Conservation (phyloP, 805 yeast species). For the Sugiyamaella mastotermitis region DNA sequence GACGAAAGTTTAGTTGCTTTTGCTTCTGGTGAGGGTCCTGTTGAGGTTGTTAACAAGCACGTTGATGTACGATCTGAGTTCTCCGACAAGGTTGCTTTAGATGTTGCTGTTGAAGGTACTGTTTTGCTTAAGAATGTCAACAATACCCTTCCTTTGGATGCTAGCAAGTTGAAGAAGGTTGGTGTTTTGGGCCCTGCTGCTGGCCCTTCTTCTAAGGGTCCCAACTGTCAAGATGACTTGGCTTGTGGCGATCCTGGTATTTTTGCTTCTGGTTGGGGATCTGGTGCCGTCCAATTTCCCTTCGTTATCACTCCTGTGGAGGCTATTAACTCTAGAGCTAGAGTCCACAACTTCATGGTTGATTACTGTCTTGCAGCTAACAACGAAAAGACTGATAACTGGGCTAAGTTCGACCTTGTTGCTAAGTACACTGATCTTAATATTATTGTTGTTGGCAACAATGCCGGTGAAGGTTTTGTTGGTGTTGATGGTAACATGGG, state of each 20-base stretch:
- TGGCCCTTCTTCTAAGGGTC: constrained; percentile 44
- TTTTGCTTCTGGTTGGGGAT: constrained; percentile 59
- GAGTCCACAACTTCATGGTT: constrained; percentile 37
- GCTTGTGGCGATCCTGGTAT: constrained; percentile 46
- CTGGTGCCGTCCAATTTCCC: constrained; percentile 52
- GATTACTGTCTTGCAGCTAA: constrained; percentile 43
- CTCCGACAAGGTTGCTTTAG: constrained; percentile 42
- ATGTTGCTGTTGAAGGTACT: constrained; percentile 52
- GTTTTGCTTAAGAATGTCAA: constrained; percentile 49
- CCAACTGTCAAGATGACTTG: constrained; percentile 46
- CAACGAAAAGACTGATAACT: constrained; percentile 33
- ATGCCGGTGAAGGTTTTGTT: constrained; percentile 55
- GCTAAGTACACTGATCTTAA: constrained; percentile 48
- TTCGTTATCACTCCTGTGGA: constrained; percentile 54
- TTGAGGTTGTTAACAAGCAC: constrained; percentile 48
- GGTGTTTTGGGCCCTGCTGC: constrained; percentile 51
- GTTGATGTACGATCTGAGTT: constrained; percentile 46
- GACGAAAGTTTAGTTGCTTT: constrained; percentile 33
- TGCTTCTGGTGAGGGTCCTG: constrained; percentile 46
- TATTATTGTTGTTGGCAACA: constrained; percentile 47
- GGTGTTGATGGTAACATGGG: constrained; percentile 55
- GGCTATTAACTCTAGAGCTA: constrained; percentile 45
- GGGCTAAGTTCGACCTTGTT: constrained; percentile 32
- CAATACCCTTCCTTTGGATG: constrained; percentile 49
- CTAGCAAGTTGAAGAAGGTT: constrained; percentile 32